Evolutionary conservation across 2,329 filamentous ascomycete genomes (phyloP), one percentile per base, ranked within the genome.

Genomic region (Trichoderma brevicompactum): DNA sequence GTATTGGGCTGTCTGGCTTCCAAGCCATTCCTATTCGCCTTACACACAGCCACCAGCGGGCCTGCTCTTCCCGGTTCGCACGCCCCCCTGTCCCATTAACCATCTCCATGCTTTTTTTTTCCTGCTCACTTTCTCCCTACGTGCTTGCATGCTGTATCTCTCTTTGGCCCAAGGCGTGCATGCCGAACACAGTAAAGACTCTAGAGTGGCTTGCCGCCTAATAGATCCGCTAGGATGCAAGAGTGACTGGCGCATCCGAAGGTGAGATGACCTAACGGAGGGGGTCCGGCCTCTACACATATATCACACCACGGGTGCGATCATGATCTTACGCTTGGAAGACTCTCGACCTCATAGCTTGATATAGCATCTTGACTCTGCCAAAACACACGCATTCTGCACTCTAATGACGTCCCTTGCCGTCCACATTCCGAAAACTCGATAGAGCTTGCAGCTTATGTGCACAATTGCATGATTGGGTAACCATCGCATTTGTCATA

Each of bases 371-470:
- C 28, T 64, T 9, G 5, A 43, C 61, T 64, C 28, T 34, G 12
- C 52, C 34, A 43, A 64, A 49, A 48, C 41, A 56, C 50, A 52
- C 50, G 48, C 61, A 54, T 64, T 49, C 61, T 64, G 61, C 61
- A 53, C 38, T 48, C 43, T 48, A 40, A 56, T 56, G 52, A 64
- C 52, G 52, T 64, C 61, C 61, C 28, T 49, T 50, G 43, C 43
- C 52, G 43, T 49, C 61, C 12, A 32, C 17, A 48, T 55, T 50
- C 43, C 53, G 19, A 49, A 64, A 50, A 46, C 19, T 64, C 61
- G 61, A 64, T 64, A 64, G 61, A 64, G 61, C 61, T 64, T 64
- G 61, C 61, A 64, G 61, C 43, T 64, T 63, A 63, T 63, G 60
- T 38, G 60, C 48, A 44, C 49, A 63, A 54, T 63, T 63, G 60